Evolutionary conservation across 768 basidiomycete genomes (phyloP), one percentile per base, ranked within the genome.

Genomic region (Boletellus ananiceps): DNA sequence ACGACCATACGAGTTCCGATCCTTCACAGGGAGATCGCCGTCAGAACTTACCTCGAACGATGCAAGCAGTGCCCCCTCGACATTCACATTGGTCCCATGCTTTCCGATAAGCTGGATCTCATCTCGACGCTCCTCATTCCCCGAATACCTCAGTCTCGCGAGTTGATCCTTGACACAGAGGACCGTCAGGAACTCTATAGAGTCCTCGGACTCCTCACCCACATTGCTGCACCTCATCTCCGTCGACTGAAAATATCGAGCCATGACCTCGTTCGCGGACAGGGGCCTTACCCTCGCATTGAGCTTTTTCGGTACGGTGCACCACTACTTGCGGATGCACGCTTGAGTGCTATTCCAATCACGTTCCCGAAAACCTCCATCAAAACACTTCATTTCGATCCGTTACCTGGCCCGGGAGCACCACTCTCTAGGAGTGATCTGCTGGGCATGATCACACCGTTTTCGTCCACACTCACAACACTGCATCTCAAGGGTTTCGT

Each of bases 321-420:
- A 2, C 69, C 69, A 12, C 49, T 59, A 4, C 66, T 70, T 8
- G 39, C 44, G 35, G 66, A 68, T 46, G 47, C 59, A 35, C 69
- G 70, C 40, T 40, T 71, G 31, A 67, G 69, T 41, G 58, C 61
- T 15, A 57, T 70, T 43, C 63, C 66, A 19, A 63, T 69, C 53
- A 61, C 63, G 12, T 63, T 67, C 25, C 67, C 66, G 15, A 32
- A 54, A 19, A 54, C 63, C 7, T 31, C 57, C 40, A 55, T 67
- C 35, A 59, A 56, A n/a, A 66, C 60, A 1, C 66, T 70, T 11
- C 69, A 71, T 47, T 60, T 70, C 16, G 70, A 70, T 54, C 69
- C 65, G 27, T 46, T 62, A 34, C 64, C 67, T 31, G 70, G 63
- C 41, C 58, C 58, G 25, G 62, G 51, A 2, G 50, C 56, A 2